Conservation (phyloP, 805 yeast genomes). For the Yarrowia divulgata region DNA sequence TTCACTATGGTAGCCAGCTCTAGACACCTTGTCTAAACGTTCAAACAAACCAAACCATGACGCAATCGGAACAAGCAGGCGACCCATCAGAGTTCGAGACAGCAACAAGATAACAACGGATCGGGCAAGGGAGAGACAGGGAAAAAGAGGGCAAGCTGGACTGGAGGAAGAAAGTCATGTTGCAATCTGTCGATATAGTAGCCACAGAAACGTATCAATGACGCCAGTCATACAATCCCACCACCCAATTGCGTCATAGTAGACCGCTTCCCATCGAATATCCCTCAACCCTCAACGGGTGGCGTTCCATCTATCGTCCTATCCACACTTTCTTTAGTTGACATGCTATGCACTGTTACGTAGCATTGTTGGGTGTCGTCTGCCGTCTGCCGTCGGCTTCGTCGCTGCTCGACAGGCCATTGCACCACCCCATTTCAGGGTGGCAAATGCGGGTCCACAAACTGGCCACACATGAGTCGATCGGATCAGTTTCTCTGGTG, state of each 20-base stretch:
- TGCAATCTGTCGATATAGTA: background rate
- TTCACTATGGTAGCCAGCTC: background rate
- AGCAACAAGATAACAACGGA: slow-evolving; percentile 36
- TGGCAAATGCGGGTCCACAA: background rate
- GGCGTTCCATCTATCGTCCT: no score
- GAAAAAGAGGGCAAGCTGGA: no score
- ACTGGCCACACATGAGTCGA: no score
- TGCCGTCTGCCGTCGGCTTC: no score
- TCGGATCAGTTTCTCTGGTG: no score
- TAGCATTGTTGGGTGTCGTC: slow-evolving; percentile 9
- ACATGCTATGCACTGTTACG: slow-evolving; percentile 27
- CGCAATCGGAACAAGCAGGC: slow-evolving; percentile 33
- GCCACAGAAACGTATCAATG: background rate
- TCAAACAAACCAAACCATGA: slow-evolving; percentile 9
- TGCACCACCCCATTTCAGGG: background rate
- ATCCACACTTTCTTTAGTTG: background rate
- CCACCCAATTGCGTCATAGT: background rate
- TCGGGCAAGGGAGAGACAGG: background rate
- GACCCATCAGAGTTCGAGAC: slow-evolving; percentile 13
- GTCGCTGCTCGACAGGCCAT: no score
- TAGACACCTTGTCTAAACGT: no score
- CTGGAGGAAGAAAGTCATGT: no score
- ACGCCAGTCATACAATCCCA: background rate
- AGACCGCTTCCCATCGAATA: no score
- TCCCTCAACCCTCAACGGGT: no score